phyloP scores from a whole-genome alignment of 2,329 filamentous ascomycete genomes.

The Cyphellophora europaea region DNA sequence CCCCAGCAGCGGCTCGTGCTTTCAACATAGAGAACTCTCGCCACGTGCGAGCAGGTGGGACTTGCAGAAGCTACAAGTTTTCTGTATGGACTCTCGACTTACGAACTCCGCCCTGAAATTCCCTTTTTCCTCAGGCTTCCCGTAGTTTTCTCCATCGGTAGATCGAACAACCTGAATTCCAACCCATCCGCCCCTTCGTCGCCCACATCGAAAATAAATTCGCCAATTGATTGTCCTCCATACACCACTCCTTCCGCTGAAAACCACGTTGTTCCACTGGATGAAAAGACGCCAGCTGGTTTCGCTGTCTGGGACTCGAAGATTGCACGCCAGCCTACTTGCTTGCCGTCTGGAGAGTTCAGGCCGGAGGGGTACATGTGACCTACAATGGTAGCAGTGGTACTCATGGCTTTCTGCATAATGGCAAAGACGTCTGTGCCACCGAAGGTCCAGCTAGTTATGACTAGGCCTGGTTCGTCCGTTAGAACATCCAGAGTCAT shows the following conservation, averaged over 20 bases:
- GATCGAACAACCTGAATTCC: not conserved
- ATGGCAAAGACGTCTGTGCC: not conserved
- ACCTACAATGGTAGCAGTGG: not conserved
- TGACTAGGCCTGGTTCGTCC: not conserved
- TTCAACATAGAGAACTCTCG: no score
- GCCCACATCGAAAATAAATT: slow-evolving; percentile 4
- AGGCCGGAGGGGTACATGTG: not conserved
- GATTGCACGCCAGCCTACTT: not conserved
- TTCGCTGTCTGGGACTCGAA: not conserved
- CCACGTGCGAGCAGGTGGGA: no score
- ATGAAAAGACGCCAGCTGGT: not conserved
- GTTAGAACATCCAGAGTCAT: not conserved
- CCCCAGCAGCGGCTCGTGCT: no score
- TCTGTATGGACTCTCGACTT: no score
- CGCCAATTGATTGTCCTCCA: slow-evolving; percentile 6
- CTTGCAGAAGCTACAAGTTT: no score
- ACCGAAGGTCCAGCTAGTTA: not conserved
- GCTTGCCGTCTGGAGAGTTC: not conserved
- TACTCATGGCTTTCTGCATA: no score
- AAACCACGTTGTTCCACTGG: not conserved
- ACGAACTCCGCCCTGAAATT: no score
- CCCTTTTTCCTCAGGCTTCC: not conserved
- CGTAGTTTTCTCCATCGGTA: not conserved
- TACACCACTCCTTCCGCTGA: not conserved
- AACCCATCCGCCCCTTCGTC: not conserved